Evolutionary conservation across 2,329 filamentous ascomycete species (phyloP), one percentile per base, ranked within the genome.

Genomic region (Emergomyces pasteurianus): DNA sequence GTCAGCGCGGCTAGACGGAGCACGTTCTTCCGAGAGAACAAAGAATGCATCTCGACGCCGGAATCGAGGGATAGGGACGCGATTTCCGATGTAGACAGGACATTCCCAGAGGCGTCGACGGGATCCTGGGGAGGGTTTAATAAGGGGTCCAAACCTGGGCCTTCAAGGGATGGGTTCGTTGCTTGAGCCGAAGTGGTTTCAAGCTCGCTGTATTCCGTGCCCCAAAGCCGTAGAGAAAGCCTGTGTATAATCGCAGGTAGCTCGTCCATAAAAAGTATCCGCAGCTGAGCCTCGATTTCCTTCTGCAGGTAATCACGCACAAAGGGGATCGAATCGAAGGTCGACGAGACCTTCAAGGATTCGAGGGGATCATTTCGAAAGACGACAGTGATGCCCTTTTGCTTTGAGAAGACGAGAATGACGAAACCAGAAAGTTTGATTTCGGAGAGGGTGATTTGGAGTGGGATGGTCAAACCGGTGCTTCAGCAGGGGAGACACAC

Each of bases 361-460:
- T 99, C 94, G 63, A 99, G 85, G 4, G 94, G 94, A 72, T 99
- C 94, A 82, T 99, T 97, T 68, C 94, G 87, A 74, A 99, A 99
- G 52, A 99, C 94, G 55, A 99, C 81, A 1, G 94, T 99, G 61
- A 99, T 82, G 23, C 94, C 94, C 73, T 99, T 99, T 77, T 96
- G 91, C 72, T 91, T 92, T 2, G 92, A 97, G 73, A 99, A 99
- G 63, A 99, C 94, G 57, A 99, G 76, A 62, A 99, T 96, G 67
- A 99, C 95, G 73, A 99, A 97, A 12, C 92, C 94, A 3, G 92
- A 96, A 58, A 99, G 80, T 71, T 95, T 90, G 72, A 99, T 95
- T 67, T 97, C 90, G 54, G 94, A 97, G 58, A 99, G 75, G 0
- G 94, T 97, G 67, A 99, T 96, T 71, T 95, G 92, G 50, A 99